Evolutionary conservation across 371 early-diverging fungal species (phyloP).

Genomic region (Entomophthora muscae): DNA sequence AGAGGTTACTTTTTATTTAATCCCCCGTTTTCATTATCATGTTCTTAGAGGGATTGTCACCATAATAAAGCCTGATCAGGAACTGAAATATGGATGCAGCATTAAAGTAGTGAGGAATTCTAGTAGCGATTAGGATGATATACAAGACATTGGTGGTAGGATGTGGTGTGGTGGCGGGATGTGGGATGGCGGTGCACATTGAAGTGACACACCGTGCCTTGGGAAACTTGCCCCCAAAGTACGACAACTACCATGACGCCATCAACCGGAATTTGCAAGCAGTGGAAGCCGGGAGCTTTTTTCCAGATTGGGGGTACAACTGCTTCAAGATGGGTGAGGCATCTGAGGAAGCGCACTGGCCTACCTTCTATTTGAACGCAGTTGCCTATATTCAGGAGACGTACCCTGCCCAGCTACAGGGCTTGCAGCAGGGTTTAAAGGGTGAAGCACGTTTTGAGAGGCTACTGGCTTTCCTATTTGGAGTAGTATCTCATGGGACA

Average conservation of each 20-base stretch:
- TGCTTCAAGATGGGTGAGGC: conserved; percentile 18
- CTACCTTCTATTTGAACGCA: conserved; percentile 51
- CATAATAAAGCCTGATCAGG: no score
- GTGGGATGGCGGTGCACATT: background rate
- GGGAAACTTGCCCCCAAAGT: background rate
- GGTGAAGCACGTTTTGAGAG: conserved; percentile 16
- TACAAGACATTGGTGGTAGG: no score
- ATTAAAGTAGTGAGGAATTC: no score
- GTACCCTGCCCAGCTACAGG: conserved; percentile 18
- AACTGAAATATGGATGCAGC: no score
- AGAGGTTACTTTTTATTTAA: no score
- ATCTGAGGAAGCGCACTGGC: conserved; percentile 51
- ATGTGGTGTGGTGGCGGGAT: background rate
- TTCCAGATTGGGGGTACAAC: conserved; percentile 69
- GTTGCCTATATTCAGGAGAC: conserved; percentile 31
- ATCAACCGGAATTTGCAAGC: background rate
- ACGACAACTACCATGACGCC: background rate
- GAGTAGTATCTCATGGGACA: conserved; percentile 60
- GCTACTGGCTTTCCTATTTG: conserved; percentile 58
- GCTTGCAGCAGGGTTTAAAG: background rate
- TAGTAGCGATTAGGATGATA: no score
- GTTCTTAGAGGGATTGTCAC: no score
- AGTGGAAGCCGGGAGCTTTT: conserved; percentile 64
- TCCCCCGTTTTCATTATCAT: no score
- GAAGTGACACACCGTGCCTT: background rate